Base-by-base conservation (phyloP, 164 flowering plant genomes). In the Berberis thunbergii region DNA sequence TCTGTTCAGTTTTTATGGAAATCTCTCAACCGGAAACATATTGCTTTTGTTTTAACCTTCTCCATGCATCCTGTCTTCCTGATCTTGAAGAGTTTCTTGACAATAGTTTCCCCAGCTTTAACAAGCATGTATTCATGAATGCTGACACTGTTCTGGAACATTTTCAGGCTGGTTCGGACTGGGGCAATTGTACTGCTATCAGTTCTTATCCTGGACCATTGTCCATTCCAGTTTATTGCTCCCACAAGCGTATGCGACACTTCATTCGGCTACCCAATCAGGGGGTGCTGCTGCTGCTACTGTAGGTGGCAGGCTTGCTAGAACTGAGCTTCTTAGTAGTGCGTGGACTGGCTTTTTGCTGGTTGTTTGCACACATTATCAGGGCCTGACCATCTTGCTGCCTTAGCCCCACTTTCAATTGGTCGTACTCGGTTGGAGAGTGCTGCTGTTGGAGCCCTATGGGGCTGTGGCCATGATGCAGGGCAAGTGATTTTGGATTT, bases 381-480 rank as follows among this genome's bases (percentile, higher is more conserved):
- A 52, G 98, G 98, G 2, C 99, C 99, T 6, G 99, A 94, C 65
- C 99, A 91, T 76, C 96, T 94, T 70, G 99, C 97, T 72, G 99
- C 99, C 57, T 75, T 94, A 74, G 99, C 99, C 49, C 99, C 99
- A 40, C 89, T 94, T 45, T 91, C 99, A 49, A 89, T 94, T 69
- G 99, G 99, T 39, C 90, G 99, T 26, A 70, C 85, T 4, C 75
- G 82, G 49, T 59, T 94, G 76, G 96, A 94, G 77, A 87, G 96
- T 78, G 96, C 96, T 44, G 89, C 82, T 1, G 97, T 94, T 58
- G 99, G 99, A 69, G 99, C 97, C 54, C 90, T 94, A 1, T 94
- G 99, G 99, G 99, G 97, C 5, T 91, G 96, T 70, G 99, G 99
- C 43, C 99, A 94, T 72, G 96, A 94, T 70, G 96, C 97, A 1